Conservation (phyloP, 2,329 filamentous ascomycete genomes). For the Triangularia verruculosa region DNA sequence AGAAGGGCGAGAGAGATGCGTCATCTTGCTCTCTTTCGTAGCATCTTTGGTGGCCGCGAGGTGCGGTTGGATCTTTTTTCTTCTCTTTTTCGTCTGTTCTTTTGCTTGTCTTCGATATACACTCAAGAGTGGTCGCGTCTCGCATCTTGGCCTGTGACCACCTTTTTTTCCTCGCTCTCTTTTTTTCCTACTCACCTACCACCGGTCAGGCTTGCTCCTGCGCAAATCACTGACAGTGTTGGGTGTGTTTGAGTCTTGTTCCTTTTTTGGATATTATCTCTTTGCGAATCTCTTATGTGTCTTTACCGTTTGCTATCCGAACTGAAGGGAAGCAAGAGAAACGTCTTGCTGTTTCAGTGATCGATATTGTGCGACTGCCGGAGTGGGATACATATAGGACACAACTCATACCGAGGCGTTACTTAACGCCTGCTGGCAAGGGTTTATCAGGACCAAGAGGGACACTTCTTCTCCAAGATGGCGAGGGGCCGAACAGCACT, state of each 20-base stretch:
- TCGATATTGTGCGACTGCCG: not conserved
- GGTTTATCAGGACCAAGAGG: not conserved
- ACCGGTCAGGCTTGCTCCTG: not conserved
- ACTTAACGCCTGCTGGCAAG: not conserved
- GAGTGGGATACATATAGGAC: slow-evolving; percentile 1
- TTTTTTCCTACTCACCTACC: slow-evolving; percentile 6
- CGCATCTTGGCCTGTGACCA: not conserved
- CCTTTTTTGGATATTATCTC: not conserved
- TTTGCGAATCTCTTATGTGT: not conserved
- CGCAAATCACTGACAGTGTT: slow-evolving; percentile 1
- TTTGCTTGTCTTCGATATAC: slow-evolving; percentile 25
- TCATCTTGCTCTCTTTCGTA: slow-evolving; percentile 9
- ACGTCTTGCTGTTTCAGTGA: not conserved
- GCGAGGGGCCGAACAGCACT: slow-evolving; percentile 31
- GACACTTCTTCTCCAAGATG: slow-evolving; percentile 29
- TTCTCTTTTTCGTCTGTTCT: not conserved
- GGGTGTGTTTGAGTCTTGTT: slow-evolving; percentile 2
- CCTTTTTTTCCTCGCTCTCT: slow-evolving; percentile 10
- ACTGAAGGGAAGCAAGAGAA: not conserved
- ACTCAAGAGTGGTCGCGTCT: slow-evolving; percentile 13
- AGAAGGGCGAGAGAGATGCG: slow-evolving; percentile 14
- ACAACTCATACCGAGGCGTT: not conserved
- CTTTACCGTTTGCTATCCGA: not conserved
- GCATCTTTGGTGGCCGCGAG: not conserved
- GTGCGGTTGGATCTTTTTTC: not conserved